Evolutionary conservation across 768 basidiomycete genomes (phyloP).

Genomic region (Mrakia gelida): DNA sequence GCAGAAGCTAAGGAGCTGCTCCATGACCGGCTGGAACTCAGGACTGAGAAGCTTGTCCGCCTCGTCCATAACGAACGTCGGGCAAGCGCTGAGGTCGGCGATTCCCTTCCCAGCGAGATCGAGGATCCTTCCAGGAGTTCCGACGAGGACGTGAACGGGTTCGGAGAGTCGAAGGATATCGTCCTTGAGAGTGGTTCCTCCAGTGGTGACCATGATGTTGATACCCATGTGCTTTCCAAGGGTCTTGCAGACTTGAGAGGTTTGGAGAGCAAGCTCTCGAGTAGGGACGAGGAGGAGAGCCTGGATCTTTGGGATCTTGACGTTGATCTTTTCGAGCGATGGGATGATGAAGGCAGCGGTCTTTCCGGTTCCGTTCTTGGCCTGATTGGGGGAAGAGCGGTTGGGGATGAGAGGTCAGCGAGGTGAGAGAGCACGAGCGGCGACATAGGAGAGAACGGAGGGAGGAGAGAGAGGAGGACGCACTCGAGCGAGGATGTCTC

Average conservation of each 20-base stretch:
- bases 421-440: not conserved
- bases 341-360: constrained; percentile 99
- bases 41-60: constrained; percentile 96
- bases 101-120: constrained; percentile 90
- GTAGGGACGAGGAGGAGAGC: constrained; percentile 95
- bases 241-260: constrained; percentile 96
- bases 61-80: constrained; percentile 99
- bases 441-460: not conserved
- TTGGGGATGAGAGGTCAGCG: not conserved
- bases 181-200: constrained; percentile 95
- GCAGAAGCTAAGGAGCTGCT: constrained; percentile 82
- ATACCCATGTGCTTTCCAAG: constrained; percentile 92
- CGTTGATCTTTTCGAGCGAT: constrained; percentile 85
- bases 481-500: constrained; percentile 90
- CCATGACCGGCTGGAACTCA: constrained; percentile 98
- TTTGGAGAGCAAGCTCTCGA: constrained; percentile 96
- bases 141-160: constrained; percentile 90
- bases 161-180: constrained; percentile 90
- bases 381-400: constrained; percentile 31
- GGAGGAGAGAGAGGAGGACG: constrained; percentile 58
- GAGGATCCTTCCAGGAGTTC: constrained; percentile 92
- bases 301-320: constrained; percentile 80
- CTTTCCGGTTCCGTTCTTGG: constrained; percentile 73
- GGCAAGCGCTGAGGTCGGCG: constrained; percentile 89
- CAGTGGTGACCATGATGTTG: constrained; percentile 99